A percentile compares a stretch with the other conserved stretches of the same genome.
Conservation (phyloP, 345 rosid species). For the Salix purpurea region DNA sequence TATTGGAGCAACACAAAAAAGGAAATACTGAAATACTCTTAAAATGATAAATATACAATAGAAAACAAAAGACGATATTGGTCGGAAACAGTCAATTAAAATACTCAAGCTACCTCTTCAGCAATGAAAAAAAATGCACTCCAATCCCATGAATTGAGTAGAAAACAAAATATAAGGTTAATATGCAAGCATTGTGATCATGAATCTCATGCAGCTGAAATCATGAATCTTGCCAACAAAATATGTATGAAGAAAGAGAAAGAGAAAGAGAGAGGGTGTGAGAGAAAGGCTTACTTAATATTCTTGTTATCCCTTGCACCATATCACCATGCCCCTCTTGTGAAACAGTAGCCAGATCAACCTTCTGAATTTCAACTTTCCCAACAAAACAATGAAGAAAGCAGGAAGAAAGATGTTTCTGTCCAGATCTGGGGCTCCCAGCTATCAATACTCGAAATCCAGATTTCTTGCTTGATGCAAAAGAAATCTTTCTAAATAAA, state of each 20-base stretch:
- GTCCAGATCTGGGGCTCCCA: conserved; percentile 84
- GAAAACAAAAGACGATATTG: neutral
- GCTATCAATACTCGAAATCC: conserved; percentile 74
- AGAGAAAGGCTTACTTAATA: conserved; percentile 58
- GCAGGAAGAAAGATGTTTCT: conserved; percentile 89
- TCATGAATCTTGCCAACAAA: neutral
- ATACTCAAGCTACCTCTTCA: neutral
- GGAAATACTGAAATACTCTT: neutral
- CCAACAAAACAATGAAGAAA: conserved; percentile 81
- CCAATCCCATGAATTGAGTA: neutral
- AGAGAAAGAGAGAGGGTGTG: conserved; percentile 8
- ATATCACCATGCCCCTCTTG: conserved; percentile 93
- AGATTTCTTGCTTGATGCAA: conserved; percentile 44
- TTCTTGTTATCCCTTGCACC: conserved; percentile 71
- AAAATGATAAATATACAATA: neutral
- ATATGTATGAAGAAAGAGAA: neutral
- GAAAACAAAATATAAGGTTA: neutral
- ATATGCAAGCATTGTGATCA: neutral
- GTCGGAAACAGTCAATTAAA: neutral
- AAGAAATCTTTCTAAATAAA: conserved; percentile 29
- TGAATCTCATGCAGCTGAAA: conserved; percentile 1
- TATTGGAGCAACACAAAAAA: neutral
- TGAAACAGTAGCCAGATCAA: conserved; percentile 83
- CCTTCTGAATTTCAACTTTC: conserved; percentile 73
- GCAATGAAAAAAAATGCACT: neutral